Base-by-base conservation (phyloP, 371 early-diverging fungal species). In the Basidiobolus meristosporus region DNA sequence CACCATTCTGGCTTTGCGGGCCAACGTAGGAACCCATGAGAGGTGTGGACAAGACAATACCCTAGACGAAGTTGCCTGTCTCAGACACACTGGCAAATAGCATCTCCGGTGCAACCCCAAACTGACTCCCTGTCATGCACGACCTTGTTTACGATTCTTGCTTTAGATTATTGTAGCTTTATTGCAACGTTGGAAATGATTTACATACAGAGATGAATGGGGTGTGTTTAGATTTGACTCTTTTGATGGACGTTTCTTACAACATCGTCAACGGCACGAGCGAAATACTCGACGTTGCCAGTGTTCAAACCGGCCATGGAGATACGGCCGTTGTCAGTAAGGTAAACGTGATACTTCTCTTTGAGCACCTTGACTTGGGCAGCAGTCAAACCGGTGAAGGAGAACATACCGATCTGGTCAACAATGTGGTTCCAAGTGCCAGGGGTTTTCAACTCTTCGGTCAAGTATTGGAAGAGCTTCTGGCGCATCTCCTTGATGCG, bases 401-500 rank as follows among this genome's bases (percentile, higher is more conserved):
- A 77, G 52, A 95, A 95, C 96, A 95, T 95, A 54, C 96, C 96
- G 48, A 91, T 91, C 59, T 95, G 96, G 42, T 80, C 73, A 9
- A 74, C 61, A 47, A 92, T 89, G 46, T 96, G 96, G 47, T 84
- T 63, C 93, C 96, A 96, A 20, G 69, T 73, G 33, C 92, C 96
- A 16, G 91, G 93, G 1, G 96, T 90, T 28, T 69, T 55, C 33
- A 85, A 57, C 17, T 65, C 57, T 2, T 50, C 53, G 9, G 5
- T 26, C 40, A 92, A 60, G 29, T 67, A 58, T n/a, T 67, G 60
- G 20, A 63, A 65, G 19, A 90, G 61, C 15, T 54, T 57, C 41
- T 68, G 47, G 52, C 96, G 78, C 92, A 92, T 92, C 15, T 53
- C 56, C 45, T 69, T 74, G 56, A 96, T 92, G 40, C 96, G 82